A percentile compares a stretch with the other conserved stretches of the same genome.
These are phyloP conservation scores for Mortierella sp. DNA, from an alignment of 371 early-diverging fungal genomes.

Conservation along the genomic window DNA sequence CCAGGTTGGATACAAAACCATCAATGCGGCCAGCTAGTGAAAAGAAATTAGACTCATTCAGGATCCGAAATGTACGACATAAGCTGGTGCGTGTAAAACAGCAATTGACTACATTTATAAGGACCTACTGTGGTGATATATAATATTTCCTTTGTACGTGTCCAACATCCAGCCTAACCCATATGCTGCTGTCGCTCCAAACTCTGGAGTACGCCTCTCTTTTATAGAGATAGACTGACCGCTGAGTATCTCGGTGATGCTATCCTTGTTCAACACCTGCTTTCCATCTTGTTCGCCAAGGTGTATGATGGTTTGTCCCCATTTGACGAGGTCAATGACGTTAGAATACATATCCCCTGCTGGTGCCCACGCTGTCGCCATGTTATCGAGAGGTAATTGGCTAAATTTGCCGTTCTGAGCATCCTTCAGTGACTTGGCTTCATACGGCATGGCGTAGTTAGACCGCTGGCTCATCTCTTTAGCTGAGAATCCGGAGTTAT, in stretches of 20 bases:
- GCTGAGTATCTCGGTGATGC: not conserved
- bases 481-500: not conserved
- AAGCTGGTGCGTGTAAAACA: not conserved
- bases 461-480: not conserved
- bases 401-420: not conserved
- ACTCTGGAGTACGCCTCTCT: slow-evolving; percentile 10
- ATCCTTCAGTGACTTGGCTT: not conserved
- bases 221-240: slow-evolving; percentile 5
- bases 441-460: not conserved
- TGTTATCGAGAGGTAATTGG: not conserved
- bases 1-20: slow-evolving; percentile 18
- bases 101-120: not conserved
- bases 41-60: no score
- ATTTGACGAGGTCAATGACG: not conserved
- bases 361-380: not conserved
- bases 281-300: not conserved
- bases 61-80: not conserved
- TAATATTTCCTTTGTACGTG: slow-evolving; percentile 16
- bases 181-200: slow-evolving; percentile 10
- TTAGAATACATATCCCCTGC: slow-evolving; percentile 15
- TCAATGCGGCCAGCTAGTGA: slow-evolving; percentile 11
- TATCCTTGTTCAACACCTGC: not conserved
- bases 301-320: not conserved
- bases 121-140: slow-evolving; percentile 17
- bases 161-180: slow-evolving; percentile 24